Conservation (phyloP, 2,329 filamentous ascomycete genomes). For the Dothideomycetes sp. region DNA sequence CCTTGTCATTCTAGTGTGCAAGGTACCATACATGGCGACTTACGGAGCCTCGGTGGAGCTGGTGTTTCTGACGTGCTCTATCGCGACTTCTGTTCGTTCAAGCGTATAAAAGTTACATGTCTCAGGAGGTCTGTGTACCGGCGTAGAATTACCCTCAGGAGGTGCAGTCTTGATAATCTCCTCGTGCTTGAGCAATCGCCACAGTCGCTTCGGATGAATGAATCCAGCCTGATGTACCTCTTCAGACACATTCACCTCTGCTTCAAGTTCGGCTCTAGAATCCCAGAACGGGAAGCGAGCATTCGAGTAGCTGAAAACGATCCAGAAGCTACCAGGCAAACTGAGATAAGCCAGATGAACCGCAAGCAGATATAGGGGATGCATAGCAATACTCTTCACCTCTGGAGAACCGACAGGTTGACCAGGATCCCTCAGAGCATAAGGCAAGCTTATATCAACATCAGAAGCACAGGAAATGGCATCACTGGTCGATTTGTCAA, state of each 20-base stretch:
- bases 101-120: constrained; percentile 2
- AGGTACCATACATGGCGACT: too few species aligned
- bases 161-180: constrained; percentile 1
- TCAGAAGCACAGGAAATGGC: constrained; percentile 2
- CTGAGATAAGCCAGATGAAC: constrained; percentile 1
- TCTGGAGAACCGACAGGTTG: too few species aligned
- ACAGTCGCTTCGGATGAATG: neutral
- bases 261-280: neutral
- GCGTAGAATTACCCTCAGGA: neutral
- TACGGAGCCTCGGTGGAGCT: too few species aligned
- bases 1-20: too few species aligned
- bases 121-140: neutral
- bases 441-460: neutral
- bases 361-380: neutral
- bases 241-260: neutral
- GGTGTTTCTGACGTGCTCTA: too few species aligned
- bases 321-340: neutral
- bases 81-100: neutral
- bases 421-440: neutral
- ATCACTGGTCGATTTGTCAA: constrained; percentile 7
- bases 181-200: neutral
- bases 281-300: neutral
- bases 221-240: too few species aligned
- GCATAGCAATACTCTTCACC: too few species aligned
- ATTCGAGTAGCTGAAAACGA: constrained; percentile 1